phyloP scores from a whole-genome alignment of 208 protist genomes.

The Lotmaria passim region DNA sequence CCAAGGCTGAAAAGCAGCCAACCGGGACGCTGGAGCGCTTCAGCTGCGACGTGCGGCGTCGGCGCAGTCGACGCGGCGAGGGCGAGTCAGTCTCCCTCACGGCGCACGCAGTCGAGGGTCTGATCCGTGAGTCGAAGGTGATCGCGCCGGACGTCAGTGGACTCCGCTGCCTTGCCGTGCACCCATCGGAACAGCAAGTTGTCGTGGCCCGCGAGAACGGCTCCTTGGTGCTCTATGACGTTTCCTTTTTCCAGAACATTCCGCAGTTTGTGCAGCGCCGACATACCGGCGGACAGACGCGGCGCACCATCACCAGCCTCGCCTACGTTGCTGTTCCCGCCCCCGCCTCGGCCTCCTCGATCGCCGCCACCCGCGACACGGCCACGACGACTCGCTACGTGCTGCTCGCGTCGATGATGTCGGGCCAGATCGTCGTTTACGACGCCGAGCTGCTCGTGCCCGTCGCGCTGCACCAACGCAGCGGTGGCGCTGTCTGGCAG shows the following conservation, averaged over 20 bases:
- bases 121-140: constrained; percentile 67
- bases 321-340: constrained; percentile 45
- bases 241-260: constrained; percentile 79
- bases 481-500: constrained; percentile 84
- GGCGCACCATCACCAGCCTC: constrained; percentile 75
- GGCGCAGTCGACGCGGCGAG: constrained; percentile 7
- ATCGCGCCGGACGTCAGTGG: constrained; percentile 88
- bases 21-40: background rate
- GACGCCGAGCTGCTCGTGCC: constrained; percentile 72
- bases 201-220: constrained; percentile 86
- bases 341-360: background rate
- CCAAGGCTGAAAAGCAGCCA: background rate
- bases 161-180: constrained; percentile 72
- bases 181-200: constrained; percentile 49
- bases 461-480: constrained; percentile 76
- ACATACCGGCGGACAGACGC: constrained; percentile 69
- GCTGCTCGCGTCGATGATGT: constrained; percentile 77
- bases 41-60: constrained; percentile 18
- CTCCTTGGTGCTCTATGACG: constrained; percentile 67
- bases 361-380: background rate
- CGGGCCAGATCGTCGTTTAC: constrained; percentile 84
- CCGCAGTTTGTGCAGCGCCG: constrained; percentile 80
- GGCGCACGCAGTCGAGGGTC: constrained; percentile 25
- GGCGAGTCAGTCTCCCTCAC: background rate
- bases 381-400: constrained; percentile 14